Percentiles rank a stretch among this genome's conserved stretches.
Conservation (phyloP, 495 filamentous ascomycete species). For the Neurospora discreta region DNA sequence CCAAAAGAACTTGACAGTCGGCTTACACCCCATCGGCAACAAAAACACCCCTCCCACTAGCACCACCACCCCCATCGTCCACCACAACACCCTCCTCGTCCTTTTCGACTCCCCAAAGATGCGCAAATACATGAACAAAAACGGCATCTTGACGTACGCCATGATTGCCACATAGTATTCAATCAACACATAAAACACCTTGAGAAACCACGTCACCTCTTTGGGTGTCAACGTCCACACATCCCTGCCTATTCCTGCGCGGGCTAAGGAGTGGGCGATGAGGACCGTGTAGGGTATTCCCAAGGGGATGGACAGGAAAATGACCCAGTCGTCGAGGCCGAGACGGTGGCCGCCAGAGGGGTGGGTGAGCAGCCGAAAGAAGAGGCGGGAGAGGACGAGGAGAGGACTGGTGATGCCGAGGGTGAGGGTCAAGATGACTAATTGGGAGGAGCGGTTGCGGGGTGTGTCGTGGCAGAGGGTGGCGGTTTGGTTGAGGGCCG, state of each 20-base stretch:
- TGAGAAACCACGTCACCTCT: not conserved
- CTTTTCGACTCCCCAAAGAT: not conserved
- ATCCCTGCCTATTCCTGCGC: not conserved
- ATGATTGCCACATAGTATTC: not conserved
- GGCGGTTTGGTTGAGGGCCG: not conserved
- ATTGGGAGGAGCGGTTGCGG: not conserved
- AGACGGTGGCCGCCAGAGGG: not conserved
- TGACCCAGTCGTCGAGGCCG: not conserved
- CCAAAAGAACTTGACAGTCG: not conserved
- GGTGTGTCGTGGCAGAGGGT: not conserved
- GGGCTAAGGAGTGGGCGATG: not conserved
- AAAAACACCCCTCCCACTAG: not conserved
- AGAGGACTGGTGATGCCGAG: not conserved
- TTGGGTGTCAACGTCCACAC: not conserved
- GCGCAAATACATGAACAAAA: not conserved
- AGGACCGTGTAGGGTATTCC: not conserved
- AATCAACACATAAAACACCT: not conserved
- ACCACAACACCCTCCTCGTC: not conserved
- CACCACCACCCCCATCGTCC: not conserved
- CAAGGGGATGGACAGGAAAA: not conserved
- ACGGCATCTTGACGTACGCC: not conserved
- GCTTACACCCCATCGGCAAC: not conserved
- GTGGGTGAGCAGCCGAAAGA: not conserved
- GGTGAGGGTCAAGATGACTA: not conserved
- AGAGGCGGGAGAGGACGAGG: not conserved